phyloP scores from a whole-genome alignment of 2,329 filamentous ascomycete species.

The Cladosporium phlei region DNA sequence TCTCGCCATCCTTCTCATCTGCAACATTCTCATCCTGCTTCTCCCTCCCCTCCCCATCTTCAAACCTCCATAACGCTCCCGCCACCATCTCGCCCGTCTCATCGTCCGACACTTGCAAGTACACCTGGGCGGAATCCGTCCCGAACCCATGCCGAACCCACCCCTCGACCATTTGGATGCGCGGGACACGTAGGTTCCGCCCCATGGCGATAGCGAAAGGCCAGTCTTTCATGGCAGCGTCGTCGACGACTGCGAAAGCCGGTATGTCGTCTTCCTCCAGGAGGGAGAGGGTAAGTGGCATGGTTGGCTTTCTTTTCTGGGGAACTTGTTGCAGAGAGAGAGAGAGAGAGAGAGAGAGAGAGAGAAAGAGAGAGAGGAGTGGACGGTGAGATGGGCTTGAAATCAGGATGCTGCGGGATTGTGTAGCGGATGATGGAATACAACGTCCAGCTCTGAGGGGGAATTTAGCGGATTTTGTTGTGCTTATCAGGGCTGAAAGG shows the following conservation, averaged over 20 bases:
- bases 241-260: slow-evolving; percentile 22
- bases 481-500: too few relatives aligned
- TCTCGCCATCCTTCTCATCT: slow-evolving; percentile 2
- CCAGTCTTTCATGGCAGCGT: slow-evolving; percentile 18
- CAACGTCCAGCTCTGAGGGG: too few relatives aligned
- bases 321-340: too few relatives aligned
- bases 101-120: slow-evolving; percentile 21
- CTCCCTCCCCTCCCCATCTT: slow-evolving; percentile 10
- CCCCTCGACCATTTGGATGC: slow-evolving; percentile 17
- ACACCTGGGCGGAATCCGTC: slow-evolving; percentile 14
- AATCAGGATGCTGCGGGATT: too few relatives aligned
- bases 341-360: too few relatives aligned
- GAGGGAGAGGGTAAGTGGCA: slow-evolving; percentile 22
- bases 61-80: slow-evolving; percentile 21
- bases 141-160: slow-evolving; percentile 14
- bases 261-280: slow-evolving; percentile 21
- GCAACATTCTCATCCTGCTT: neutral
- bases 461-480: too few relatives aligned
- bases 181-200: slow-evolving; percentile 7
- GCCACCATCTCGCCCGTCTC: slow-evolving; percentile 20
- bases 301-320: too few relatives aligned
- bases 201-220: slow-evolving; percentile 19
- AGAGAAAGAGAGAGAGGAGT: too few relatives aligned
- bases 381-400: too few relatives aligned
- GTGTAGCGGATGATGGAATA: too few relatives aligned